These are phyloP conservation scores for Candida glucosophila DNA, from an alignment of 1,139 yeast genomes.

Conservation along the genomic window DNA sequence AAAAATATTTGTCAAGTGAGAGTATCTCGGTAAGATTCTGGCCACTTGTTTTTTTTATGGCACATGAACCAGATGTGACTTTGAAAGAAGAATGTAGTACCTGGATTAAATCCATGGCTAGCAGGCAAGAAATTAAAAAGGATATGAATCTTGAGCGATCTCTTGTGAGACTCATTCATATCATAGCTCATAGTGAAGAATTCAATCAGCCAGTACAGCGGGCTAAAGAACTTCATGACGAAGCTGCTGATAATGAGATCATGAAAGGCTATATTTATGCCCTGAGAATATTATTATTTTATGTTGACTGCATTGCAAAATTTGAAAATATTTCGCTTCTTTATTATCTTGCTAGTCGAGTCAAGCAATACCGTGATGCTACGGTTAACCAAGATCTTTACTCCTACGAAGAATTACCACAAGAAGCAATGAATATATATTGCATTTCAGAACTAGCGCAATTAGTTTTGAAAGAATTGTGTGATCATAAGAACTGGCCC, in stretches of 20 bases:
- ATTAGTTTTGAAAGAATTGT: constrained; percentile 48
- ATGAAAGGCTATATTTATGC: constrained; percentile 43
- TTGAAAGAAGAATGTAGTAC: constrained; percentile 46
- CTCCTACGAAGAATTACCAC: constrained; percentile 16
- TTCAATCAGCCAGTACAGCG: too few relatives aligned
- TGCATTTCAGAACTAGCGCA: constrained; percentile 69
- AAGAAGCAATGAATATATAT: constrained; percentile 40
- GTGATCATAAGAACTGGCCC: constrained; percentile 57
- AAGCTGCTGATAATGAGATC: constrained; percentile 9
- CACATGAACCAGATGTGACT: constrained; percentile 58
- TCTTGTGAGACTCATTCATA: constrained; percentile 59
- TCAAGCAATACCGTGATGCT: constrained; percentile 71
- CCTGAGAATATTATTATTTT: constrained; percentile 50
- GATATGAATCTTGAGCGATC: constrained; percentile 53
- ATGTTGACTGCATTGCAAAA: constrained; percentile 51
- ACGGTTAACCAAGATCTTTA: constrained; percentile 29
- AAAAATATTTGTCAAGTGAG: constrained; percentile 43
- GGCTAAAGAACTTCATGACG: too few relatives aligned
- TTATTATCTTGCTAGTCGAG: constrained; percentile 69
- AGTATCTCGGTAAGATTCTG: constrained; percentile 57
- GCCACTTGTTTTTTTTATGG: constrained; percentile 62
- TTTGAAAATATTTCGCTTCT: constrained; percentile 64
- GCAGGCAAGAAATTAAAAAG: constrained; percentile 29
- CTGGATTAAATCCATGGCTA: constrained; percentile 66
- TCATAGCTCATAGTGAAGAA: constrained; percentile 70